Base-by-base conservation (phyloP, 2,329 filamentous ascomycete species). In the Elsinoe perseae region DNA sequence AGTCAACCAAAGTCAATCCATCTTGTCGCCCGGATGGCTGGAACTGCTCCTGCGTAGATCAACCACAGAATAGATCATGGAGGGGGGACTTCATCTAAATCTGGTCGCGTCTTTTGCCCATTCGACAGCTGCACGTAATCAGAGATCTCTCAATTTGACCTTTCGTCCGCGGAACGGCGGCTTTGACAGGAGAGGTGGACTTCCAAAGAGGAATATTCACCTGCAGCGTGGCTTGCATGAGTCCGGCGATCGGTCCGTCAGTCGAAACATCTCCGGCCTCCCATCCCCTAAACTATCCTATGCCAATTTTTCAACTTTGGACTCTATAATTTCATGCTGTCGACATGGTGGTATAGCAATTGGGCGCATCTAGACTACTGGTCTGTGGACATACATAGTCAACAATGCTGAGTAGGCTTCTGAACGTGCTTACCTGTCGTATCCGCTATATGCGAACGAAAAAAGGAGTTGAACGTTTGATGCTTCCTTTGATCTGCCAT, bases 181-280 rank as follows among this genome's bases (percentile, higher is more conserved):
- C 44, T 30, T 50, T 50, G 44, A 50, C 43, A 23, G 40, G 40
- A 44, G 40, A 23, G 23, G 28, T 4, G 23, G 44, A 14, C 25
- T 50, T 50, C 27, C 6, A 32, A 32, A 50, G 27, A 18, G 25
- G 44, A 50, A 50, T 16, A 25, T 18, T 10, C 44, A 50, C 25
- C 44, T 50, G 44, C 44, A 50, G 25, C 10, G 21, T 50, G 44
- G 44, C 44, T 50, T 50, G 44, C 44, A 50, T 32, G 12, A 28
- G 9, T 21, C 14, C 16, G 44, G 44, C 16, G 7, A 20, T 50
- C 44, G 44, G 44, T n/a, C 44, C 28, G 25, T n/a, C 25, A 30
- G 25, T 30, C 16, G 25, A 50, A 20, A 6, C 18, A n/a, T 4
- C 40, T 25, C 18, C 40, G 8, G 40, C 18, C 18, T 10, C 12